Percentiles rank a stretch among this genome's conserved stretches.
phyloP scores from a whole-genome alignment of 2,329 filamentous ascomycete genomes.

The Fusarium transvaalense region DNA sequence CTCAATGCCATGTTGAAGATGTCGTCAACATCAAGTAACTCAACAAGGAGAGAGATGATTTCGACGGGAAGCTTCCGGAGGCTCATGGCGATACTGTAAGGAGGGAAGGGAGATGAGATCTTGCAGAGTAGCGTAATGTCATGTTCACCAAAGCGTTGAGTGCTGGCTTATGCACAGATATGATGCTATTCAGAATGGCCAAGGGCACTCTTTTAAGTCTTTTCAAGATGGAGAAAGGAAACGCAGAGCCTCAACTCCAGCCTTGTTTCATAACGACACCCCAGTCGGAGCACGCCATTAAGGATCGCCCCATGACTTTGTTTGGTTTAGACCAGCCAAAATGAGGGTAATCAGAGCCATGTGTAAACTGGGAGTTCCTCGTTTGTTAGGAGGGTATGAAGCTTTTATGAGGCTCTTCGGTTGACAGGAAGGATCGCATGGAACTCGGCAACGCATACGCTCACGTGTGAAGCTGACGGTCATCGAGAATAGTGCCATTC shows the following conservation, averaged over 20 bases:
- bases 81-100: slow-evolving; percentile 54
- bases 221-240: neutral
- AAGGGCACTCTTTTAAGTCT: slow-evolving; percentile 22
- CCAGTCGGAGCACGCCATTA: neutral
- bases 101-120: neutral
- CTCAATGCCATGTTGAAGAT: slow-evolving; percentile 67
- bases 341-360: neutral
- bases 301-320: slow-evolving; percentile 11
- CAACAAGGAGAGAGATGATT: slow-evolving; percentile 70
- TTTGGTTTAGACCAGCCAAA: neutral
- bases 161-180: neutral
- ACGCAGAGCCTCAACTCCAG: slow-evolving; percentile 30
- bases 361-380: neutral
- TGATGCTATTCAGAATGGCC: slow-evolving; percentile 19
- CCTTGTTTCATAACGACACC: neutral
- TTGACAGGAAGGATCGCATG: neutral
- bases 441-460: neutral
- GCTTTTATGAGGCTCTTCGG: slow-evolving; percentile 17
- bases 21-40: slow-evolving; percentile 68
- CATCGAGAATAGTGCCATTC: neutral
- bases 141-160: slow-evolving; percentile 26
- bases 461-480: neutral
- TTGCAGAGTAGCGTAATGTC: slow-evolving; percentile 1
- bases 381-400: neutral
- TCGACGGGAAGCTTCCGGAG: slow-evolving; percentile 69